phyloP scores from a whole-genome alignment of 768 basidiomycete species.

The Boletus fagicola region DNA sequence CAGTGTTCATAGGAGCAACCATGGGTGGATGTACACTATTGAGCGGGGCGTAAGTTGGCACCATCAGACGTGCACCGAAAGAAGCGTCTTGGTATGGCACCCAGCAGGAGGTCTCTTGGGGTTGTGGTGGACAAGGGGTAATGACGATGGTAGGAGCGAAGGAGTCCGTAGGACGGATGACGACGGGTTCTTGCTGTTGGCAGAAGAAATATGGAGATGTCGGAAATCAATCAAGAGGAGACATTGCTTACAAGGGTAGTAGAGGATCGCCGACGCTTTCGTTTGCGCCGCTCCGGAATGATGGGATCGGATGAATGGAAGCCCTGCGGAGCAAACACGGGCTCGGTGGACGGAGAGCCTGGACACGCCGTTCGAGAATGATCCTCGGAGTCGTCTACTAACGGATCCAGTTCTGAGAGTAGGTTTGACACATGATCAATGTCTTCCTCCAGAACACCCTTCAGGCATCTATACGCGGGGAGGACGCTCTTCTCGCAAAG shows the following conservation, averaged over 20 bases:
- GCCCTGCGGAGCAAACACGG: not conserved
- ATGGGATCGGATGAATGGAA: not conserved
- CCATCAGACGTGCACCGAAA: conserved; percentile 49
- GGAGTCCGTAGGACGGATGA: conserved; percentile 35
- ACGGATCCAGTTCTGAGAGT: conserved; percentile 40
- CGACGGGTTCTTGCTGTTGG: conserved; percentile 23
- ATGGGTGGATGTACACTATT: conserved; percentile 50
- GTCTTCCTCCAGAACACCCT: conserved; percentile 34
- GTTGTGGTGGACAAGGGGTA: conserved; percentile 43
- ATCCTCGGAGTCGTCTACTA: conserved; percentile 9
- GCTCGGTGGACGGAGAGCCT: not conserved
- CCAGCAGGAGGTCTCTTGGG: conserved; percentile 41
- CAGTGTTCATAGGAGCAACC: conserved; percentile 23
- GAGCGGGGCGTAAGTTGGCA: conserved; percentile 47
- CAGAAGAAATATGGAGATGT: not conserved
- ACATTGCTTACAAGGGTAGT: conserved; percentile 2
- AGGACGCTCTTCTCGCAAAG: conserved; percentile 32
- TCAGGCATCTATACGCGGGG: conserved; percentile 33
- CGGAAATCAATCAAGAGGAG: not conserved
- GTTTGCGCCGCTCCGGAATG: conserved; percentile 6
- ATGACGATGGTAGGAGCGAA: conserved; percentile 51
- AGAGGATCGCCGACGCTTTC: conserved; percentile 16
- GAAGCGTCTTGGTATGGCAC: conserved; percentile 55
- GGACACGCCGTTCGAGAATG: not conserved
- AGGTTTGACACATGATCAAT: conserved; percentile 42